Evolutionary conservation across 2,329 filamentous ascomycete genomes (phyloP).

Genomic region (Phoma herbarum): DNA sequence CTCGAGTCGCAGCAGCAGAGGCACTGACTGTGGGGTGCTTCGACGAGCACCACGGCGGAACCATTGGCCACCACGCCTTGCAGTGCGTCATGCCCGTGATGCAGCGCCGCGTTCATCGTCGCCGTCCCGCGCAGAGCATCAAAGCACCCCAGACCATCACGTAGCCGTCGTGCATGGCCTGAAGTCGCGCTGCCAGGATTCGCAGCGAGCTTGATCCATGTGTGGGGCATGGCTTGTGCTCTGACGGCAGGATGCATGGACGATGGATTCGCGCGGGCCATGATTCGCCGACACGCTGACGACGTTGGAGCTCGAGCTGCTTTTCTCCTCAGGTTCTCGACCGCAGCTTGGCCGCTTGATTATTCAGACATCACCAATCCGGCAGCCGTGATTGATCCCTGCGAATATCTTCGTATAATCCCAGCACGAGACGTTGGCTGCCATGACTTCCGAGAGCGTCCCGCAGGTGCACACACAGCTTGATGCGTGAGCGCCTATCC

Average conservation of each 20-base stretch:
- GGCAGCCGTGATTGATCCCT: neutral
- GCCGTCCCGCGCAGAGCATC: neutral
- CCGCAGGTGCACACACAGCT: neutral
- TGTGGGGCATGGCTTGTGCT: constrained; percentile 19
- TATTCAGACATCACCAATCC: constrained; percentile 50
- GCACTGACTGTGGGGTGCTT: constrained; percentile 15
- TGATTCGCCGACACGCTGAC: constrained; percentile 5
- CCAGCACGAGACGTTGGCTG: neutral
- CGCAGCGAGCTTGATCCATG: constrained; percentile 1
- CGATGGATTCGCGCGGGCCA: neutral
- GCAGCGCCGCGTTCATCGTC: constrained; percentile 5
- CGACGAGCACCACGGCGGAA: neutral
- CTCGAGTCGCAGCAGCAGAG: constrained; percentile 5
- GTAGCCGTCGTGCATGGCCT: neutral
- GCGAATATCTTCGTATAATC: constrained; percentile 7
- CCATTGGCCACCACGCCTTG: neutral
- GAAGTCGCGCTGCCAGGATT: constrained; percentile 2
- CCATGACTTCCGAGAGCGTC: neutral
- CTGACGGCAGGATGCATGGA: constrained; percentile 13
- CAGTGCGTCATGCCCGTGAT: neutral
- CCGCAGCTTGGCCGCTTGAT: constrained; percentile 23
- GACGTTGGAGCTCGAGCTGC: constrained; percentile 7
- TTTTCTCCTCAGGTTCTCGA: constrained; percentile 18
- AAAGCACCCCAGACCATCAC: neutral
- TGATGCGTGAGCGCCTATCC: neutral